Base-by-base conservation (phyloP, 345 rosid species). In the Boechera retrofracta region DNA sequence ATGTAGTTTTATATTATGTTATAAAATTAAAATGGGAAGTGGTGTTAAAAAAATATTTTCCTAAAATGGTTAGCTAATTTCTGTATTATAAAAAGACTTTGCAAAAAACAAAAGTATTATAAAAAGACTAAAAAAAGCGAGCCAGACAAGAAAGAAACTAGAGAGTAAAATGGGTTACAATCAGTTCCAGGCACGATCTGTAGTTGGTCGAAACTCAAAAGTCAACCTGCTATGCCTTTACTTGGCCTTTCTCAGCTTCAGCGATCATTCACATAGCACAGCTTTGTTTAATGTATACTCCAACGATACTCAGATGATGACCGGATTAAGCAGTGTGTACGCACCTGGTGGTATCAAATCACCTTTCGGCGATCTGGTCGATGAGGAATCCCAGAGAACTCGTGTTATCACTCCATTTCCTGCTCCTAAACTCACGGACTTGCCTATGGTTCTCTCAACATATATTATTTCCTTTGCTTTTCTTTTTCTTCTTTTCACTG, bases 341-440 rank as follows among this genome's bases (percentile, higher is more conserved):
- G 24, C 85, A 13, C 85, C 91, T 64, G 85, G 85, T 88, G 77
- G 86, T 61, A 42, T 64, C 81, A 86, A 82, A 33, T 21, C 24
- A 21, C 24, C 24, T 21, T 21, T 21, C 24, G 24, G 24, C 61
- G 85, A 38, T 31, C 62, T 70, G 77, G 15, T 77, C 3, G 18
- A 28, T 10, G 84, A 86, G 69, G 83, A 75, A 42, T 48, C 82
- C 51, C 53, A 36, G 65, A 83, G 55, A 32, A 87, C 95, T 73
- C 83, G 98, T 72, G 95, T 89, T 45, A 77, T 92, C 74, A 92
- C 95, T 72, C 98, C 96, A 1, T 87, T 90, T 72, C 98, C 98
- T 35, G 81, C 93, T 73, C 89, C 89, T 12, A 94, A 85, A 76
- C 82, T 92, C 78, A 82, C 77, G 74, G 95, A 92, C 80, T 90